Conservation (phyloP, 2,329 filamentous ascomycete species). For the Exophiala oligosperma region DNA sequence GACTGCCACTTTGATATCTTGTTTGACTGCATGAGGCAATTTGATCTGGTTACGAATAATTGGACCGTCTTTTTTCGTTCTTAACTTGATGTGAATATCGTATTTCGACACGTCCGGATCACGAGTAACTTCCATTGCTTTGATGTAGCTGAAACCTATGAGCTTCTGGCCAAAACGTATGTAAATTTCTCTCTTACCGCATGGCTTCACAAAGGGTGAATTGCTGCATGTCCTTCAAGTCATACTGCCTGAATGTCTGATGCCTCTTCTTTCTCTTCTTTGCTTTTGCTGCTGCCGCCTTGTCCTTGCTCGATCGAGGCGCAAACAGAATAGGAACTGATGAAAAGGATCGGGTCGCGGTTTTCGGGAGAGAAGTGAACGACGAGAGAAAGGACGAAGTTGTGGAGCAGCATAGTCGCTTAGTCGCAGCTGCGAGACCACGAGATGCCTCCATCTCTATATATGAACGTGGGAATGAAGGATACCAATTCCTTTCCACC, state of each 20-base stretch:
- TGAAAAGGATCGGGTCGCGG: slow-evolving; percentile 22
- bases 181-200: slow-evolving; percentile 52
- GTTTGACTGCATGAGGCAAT: slow-evolving; percentile 86
- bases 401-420: slow-evolving; percentile 17
- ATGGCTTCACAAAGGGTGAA: slow-evolving; percentile 90
- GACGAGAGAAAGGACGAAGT: slow-evolving; percentile 22
- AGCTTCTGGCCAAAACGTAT: neutral
- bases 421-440: slow-evolving; percentile 14
- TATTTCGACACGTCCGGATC: slow-evolving; percentile 76
- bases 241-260: slow-evolving; percentile 63
- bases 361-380: slow-evolving; percentile 8
- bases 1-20: slow-evolving; percentile 84
- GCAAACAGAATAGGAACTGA: slow-evolving; percentile 34
- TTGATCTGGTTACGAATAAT: slow-evolving; percentile 84
- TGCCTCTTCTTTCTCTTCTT: slow-evolving; percentile 65
- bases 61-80: slow-evolving; percentile 80
- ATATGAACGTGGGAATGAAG: neutral
- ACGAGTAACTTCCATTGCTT: slow-evolving; percentile 86
- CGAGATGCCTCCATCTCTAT: slow-evolving; percentile 18
- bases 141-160: slow-evolving; percentile 68
- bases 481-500: no score
- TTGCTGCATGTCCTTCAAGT: slow-evolving; percentile 66
- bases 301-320: slow-evolving; percentile 38
- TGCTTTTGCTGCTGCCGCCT: slow-evolving; percentile 58
- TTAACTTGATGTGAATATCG: slow-evolving; percentile 80